Evolutionary conservation across 352 stramenopile species (phyloP), one percentile per base, ranked within the genome.

Genomic region (Phytopythium cucurbitacearum): DNA sequence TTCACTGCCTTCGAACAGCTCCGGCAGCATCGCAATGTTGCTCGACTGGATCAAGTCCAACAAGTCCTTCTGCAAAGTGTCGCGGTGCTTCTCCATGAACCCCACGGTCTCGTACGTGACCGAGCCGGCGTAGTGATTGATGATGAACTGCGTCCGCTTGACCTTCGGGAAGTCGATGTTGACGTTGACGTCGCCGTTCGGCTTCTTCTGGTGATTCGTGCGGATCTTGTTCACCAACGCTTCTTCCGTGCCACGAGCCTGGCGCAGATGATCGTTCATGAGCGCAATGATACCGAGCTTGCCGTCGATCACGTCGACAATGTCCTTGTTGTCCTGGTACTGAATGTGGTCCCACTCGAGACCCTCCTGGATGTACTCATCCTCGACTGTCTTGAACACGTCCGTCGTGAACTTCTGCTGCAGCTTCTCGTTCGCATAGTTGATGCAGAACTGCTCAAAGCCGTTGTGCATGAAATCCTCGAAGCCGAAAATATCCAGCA

Each of bases 401-500:
- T 94, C 87, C 21, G 85, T 89, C 75, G 97, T 78, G 75, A 98
- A 92, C 90, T 98, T 85, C 48, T 95, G 85, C 61, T 95, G 85
- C 51, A 95, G 57, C 79, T 95, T 80, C 65, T 95, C 90, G 69
- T 96, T 96, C 33, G 88, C 88, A 55, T 96, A 96, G 69, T 97
- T 97, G 68, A 97, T 97, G 50, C 89, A 94, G 56, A 97, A 96
- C 63, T 97, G 89, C 57, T 97, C 89, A 57, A 96, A 97, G 45
- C 87, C 86, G 60, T 97, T 97, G 56, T 94, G 85, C 12, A 70
- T 86, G 57, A 99, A 99, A 61, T 97, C 97, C 71, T 99, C 97
- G 61, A 99, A 99, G 38, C 97, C 97, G 66, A 99, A 99, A 66
- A 99, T 99, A 91, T 99, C 97, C 48, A 99, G 71, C 37, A 99